phyloP scores from a whole-genome alignment of 495 filamentous ascomycete genomes.

The Penicillium paradoxum region DNA sequence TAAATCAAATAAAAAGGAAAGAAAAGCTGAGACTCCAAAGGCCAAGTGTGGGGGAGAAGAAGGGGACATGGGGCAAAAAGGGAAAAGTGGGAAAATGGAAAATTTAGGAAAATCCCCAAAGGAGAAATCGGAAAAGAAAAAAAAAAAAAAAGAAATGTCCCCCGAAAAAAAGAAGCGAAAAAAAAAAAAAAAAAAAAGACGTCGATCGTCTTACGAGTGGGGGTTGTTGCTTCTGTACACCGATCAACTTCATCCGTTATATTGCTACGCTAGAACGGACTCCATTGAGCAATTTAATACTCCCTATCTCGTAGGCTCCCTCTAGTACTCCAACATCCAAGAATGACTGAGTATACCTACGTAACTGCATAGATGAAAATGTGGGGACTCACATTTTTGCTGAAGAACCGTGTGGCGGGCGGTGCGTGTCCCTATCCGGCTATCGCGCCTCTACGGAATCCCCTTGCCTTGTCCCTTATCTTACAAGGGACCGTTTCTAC shows the following conservation, averaged over 20 bases:
- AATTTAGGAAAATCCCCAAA: constrained; percentile 3
- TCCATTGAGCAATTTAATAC: constrained; percentile 2
- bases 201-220: background rate
- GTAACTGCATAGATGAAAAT: constrained; percentile 1
- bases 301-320: too few relatives aligned
- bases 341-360: background rate
- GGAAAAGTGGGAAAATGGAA: constrained; percentile 4
- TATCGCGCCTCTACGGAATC: constrained; percentile 25
- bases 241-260: background rate
- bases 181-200: background rate
- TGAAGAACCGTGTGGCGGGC: constrained; percentile 28
- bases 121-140: constrained; percentile 12
- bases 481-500: background rate
- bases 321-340: too few relatives aligned
- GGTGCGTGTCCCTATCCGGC: constrained; percentile 27
- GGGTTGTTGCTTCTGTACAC: background rate
- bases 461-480: constrained; percentile 1
- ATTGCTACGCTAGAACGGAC: background rate
- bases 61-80: constrained; percentile 9
- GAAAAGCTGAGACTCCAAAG: background rate
- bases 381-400: constrained; percentile 21
- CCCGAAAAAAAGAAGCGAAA: constrained; percentile 21
- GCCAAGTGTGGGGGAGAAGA: constrained; percentile 10
- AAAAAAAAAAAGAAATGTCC: constrained; percentile 15
- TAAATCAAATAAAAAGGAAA: constrained; percentile 9